Conservation (phyloP, 2,329 filamentous ascomycete genomes). For the Fusarium sp. region DNA sequence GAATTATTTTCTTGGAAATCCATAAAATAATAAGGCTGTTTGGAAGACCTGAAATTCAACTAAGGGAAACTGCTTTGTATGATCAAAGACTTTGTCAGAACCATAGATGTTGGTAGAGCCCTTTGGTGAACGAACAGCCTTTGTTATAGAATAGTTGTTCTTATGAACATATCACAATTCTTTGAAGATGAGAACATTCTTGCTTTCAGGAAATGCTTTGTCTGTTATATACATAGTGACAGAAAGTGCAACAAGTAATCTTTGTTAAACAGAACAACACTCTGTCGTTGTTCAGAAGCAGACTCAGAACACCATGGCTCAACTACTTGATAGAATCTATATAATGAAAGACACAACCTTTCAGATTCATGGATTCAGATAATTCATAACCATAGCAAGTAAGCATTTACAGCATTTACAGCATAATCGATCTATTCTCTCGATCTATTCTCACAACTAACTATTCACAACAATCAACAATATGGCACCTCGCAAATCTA, state of each 20-base stretch:
- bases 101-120: not conserved
- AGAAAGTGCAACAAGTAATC: not conserved
- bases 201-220: not conserved
- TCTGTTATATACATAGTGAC: not conserved
- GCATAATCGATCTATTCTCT: not conserved
- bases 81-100: not conserved
- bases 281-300: not conserved
- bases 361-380: not conserved
- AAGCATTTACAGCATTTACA: not conserved
- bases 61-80: not conserved
- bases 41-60: not conserved
- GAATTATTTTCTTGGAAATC: not conserved
- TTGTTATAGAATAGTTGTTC: not conserved
- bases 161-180: not conserved
- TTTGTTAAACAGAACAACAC: constrained; percentile 3
- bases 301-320: not conserved
- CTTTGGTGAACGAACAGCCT: not conserved
- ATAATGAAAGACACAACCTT: constrained; percentile 1
- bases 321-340: not conserved
- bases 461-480: constrained; percentile 7
- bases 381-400: not conserved
- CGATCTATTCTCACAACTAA: not conserved
- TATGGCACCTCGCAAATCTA: constrained; percentile 9
- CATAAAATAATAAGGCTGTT: not conserved
- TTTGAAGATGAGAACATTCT: not conserved